These are phyloP conservation scores for Quercus engelmannii DNA, from an alignment of 306 rosid species.

Conservation along the genomic window DNA sequence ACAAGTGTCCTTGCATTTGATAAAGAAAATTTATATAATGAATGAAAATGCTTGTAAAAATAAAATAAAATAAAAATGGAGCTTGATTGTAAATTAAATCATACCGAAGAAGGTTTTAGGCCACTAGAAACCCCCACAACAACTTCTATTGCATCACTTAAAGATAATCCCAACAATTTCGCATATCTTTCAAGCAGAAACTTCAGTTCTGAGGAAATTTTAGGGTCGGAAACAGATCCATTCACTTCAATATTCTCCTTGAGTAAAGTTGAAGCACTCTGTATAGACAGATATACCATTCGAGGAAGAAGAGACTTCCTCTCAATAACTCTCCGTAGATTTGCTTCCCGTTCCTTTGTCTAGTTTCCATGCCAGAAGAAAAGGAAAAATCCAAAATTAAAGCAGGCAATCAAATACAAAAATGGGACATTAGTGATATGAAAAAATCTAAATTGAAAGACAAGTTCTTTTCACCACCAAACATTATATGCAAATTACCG, in stretches of 20 bases:
- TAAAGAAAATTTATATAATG: not conserved
- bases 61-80: not conserved
- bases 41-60: not conserved
- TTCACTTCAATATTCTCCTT: slow-evolving; percentile 68
- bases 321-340: slow-evolving; percentile 61
- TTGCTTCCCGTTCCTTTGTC: slow-evolving; percentile 62
- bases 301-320: slow-evolving; percentile 91
- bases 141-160: slow-evolving; percentile 58
- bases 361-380: slow-evolving; percentile 38
- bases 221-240: slow-evolving; percentile 52
- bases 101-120: slow-evolving; percentile 56
- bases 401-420: not conserved
- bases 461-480: slow-evolving; percentile 5
- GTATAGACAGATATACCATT: slow-evolving; percentile 83
- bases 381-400: slow-evolving; percentile 5
- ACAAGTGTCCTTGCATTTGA: not conserved
- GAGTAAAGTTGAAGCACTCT: slow-evolving; percentile 60
- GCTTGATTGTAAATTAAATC: slow-evolving; percentile 6
- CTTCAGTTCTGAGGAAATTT: slow-evolving; percentile 66
- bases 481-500: slow-evolving; percentile 34
- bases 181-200: slow-evolving; percentile 74
- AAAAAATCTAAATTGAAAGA: not conserved
- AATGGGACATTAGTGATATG: not conserved
- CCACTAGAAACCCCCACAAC: slow-evolving; percentile 49
- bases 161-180: slow-evolving; percentile 63